Evolutionary conservation across 2,329 filamentous ascomycete genomes (phyloP), one percentile per base, ranked within the genome.

Genomic region (Pseudofabraea citricarpa): DNA sequence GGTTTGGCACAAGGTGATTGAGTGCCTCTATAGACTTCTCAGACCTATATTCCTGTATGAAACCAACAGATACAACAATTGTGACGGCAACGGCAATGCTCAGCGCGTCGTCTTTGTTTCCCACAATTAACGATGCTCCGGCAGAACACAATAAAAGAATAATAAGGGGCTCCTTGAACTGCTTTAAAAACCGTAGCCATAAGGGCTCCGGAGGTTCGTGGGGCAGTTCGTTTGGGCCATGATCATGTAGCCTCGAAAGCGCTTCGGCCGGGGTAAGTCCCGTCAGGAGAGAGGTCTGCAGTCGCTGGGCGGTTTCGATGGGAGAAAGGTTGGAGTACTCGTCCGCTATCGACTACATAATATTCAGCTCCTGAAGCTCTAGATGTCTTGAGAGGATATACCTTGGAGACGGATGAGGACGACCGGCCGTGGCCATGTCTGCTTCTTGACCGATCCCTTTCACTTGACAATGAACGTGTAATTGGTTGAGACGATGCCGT

Each of bases 11-110:
- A 20, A 98, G 72, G 56, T 93, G 88, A 60, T 87, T 96, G 54
- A 98, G 72, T 16, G 93, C 93, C 65, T 98, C 93, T 53, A 98
- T 81, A 3, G 91, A 97, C 66, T 98, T 94, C 63, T 98, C 93
- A 6, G 93, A 97, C 46, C 93, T 78, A 64, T 98, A 98, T 67
- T 98, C 93, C 63, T 98, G 93, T 41, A 97, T 81, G 56, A 98
- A 98, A 2, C 91, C 93, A 32, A 98, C 93, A 0, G 85, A 86
- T 19, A 98, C 90, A 5, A 98, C 93, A 55, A 98, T 98, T 20
- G 90, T 95, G 18, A 98, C 93, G 2, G 93, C 93, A 23, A 95
- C 83, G 0, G 91, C 87, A 59, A 98, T 98, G 65, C 91, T 97
- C 56, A 98, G 70, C 5, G 91, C 91, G 68, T 98, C 94, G 57